These are phyloP conservation scores for Talaromyces proteolyticus DNA, from an alignment of 495 filamentous ascomycete genomes.

Conservation along the genomic window DNA sequence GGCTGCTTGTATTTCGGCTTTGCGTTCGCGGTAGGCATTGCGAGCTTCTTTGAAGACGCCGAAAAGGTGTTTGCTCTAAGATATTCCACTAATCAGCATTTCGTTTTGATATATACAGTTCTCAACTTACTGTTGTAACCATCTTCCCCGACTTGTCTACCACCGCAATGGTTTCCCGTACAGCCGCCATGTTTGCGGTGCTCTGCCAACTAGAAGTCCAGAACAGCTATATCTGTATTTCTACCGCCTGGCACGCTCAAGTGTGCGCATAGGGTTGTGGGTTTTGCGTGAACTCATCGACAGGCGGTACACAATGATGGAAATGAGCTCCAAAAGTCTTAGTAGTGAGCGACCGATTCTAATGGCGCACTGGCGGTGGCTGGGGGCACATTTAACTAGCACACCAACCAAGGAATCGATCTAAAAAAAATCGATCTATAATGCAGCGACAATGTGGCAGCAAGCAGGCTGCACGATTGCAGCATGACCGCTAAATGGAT, in stretches of 20 bases:
- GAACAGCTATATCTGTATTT: neutral
- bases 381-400: no score
- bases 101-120: neutral
- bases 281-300: no score
- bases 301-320: no score
- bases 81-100: neutral
- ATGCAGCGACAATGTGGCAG: no score
- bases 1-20: constrained; percentile 66
- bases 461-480: no score
- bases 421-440: no score
- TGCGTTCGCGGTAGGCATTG: constrained; percentile 76
- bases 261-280: constrained; percentile 2
- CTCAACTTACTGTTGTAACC: constrained; percentile 74
- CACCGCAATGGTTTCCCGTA: constrained; percentile 76
- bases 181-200: constrained; percentile 29
- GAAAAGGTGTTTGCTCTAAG: constrained; percentile 79
- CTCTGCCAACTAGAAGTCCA: neutral
- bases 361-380: no score
- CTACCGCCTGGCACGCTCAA: neutral
- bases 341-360: no score
- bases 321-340: no score
- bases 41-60: constrained; percentile 84
- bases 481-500: no score
- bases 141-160: constrained; percentile 91
- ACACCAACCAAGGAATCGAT: no score